Conservation (phyloP, 257 asterid species). For the Leonotis leonurus region DNA sequence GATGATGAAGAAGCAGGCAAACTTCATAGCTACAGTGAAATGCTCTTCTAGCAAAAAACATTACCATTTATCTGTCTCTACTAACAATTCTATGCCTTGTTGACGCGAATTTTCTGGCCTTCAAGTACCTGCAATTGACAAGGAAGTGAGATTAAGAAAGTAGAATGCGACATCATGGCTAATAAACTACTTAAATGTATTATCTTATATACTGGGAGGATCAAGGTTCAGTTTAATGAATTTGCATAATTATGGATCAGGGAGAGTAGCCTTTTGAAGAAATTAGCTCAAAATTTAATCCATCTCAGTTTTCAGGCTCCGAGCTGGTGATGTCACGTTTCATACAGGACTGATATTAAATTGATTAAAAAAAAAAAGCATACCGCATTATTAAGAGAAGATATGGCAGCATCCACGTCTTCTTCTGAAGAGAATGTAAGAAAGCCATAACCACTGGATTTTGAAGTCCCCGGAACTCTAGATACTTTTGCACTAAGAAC, state of each 20-base stretch:
- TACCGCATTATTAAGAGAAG: slow-evolving; percentile 64
- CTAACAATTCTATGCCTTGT: slow-evolving; percentile 48
- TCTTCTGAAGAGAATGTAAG: slow-evolving; percentile 79
- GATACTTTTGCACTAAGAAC: slow-evolving; percentile 80
- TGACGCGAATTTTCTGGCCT: slow-evolving; percentile 87
- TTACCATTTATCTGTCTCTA: not conserved
- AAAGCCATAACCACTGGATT: slow-evolving; percentile 89
- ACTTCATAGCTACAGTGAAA: not conserved
- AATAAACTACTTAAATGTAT: not conserved
- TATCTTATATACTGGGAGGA: not conserved
- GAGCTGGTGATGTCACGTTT: not conserved
- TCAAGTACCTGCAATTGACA: slow-evolving; percentile 60
- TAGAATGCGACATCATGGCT: not conserved
- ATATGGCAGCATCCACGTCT: slow-evolving; percentile 83
- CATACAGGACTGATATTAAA: not conserved
- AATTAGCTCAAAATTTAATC: not conserved
- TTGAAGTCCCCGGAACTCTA: slow-evolving; percentile 79
- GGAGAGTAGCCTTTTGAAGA: not conserved
- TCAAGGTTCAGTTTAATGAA: not conserved
- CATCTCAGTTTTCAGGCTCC: not conserved
- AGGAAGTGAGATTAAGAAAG: not conserved
- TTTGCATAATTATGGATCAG: not conserved
- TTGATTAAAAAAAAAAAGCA: too few species aligned
- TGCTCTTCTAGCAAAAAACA: not conserved
- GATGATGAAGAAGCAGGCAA: not conserved